Base-by-base conservation (phyloP, 495 filamentous ascomycete genomes). In the Podospora tetraspora region DNA sequence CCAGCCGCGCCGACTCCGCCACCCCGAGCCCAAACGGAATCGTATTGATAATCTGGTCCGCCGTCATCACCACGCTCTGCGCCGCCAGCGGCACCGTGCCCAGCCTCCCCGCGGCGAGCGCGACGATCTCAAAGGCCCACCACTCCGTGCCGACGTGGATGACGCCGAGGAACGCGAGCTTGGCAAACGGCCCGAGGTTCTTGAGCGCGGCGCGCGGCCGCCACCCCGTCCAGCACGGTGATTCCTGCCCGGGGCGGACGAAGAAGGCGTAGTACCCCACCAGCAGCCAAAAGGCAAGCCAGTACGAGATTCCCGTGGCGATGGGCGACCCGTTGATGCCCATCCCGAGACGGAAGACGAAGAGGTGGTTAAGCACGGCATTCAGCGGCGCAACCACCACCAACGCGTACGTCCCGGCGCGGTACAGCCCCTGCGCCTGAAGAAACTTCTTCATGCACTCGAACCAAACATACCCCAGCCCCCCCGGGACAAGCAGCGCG, bases 71-170 rank as follows among this genome's bases (percentile, higher is more conserved):
- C 25, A 97, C 93, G 68, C 88, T 91, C 74, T 97, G 93, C 1
- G 93, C 89, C 9, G 93, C 94, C 1, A 97, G 83, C 0, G 93
- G 84, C 56, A 95, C 88, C 1, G 90, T 94, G 3, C 93, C 93
- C 0, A 97, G 83, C 13, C 88, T 83, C 7, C 93, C 93, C 3
- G 93, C 94, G 3, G 89, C 93, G 0, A 97, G 82, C 1, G 93
- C 92, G n/a, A 97, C 93, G 63, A 97, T 96, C 78, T 96, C 93
- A 72, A 96, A 96, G 0, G 93, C 93, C 92, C 93, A 96, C 93
- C 93, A 96, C 79, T 97, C 93, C 0, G 92, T 96, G 11, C 93
- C 93, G 25, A 97, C 90, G 72, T 96, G 94, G 12, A 97, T 77
- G 56, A 96, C 80, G 4, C 94, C 94, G 0, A 96, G 78, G 37